Base-by-base conservation (phyloP, 805 yeast species). In the Candida adriatica region DNA sequence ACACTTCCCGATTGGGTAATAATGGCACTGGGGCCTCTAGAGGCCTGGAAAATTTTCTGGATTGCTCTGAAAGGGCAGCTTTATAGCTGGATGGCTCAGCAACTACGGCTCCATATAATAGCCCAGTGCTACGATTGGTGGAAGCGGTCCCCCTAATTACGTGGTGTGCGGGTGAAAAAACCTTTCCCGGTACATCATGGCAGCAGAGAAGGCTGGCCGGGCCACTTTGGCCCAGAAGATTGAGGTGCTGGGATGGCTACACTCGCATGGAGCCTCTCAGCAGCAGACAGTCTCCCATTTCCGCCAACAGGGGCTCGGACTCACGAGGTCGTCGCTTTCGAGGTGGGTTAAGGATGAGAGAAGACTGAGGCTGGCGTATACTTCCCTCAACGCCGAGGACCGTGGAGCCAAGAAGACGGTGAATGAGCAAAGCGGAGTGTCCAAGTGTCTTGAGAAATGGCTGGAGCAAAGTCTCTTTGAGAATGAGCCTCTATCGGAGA, bases 281-380 rank as follows among this genome's bases (percentile, higher is more conserved):
- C 56, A 55, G 24, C 43, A 38, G 15, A 59, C 68, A 0, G 63
- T 62, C 4, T 34, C 38, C 5, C 53, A 55, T 39, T 64, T 64
- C 42, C 33, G 35, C 3, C 18, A 50, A 26, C 49, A 48, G 3
- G 46, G 47, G 21, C 63, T 64, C 34, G 41, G 59, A 6, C 53
- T 64, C 4, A 56, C 68, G 1, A 59, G 55, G 37, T 57, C 66
- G 2, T 57, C 61, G 7, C 44, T 61, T 34, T 58, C 58, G 41
- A 48, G 68, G 36, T 64, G 69, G 69, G 46, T 59, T 2, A 42
- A 55, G 23, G 53, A 49, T 13, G 65, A 61, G 31, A 32, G 38
- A 2, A 42, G 51, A 24, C 41, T 64, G 6, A 36, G 66, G 6
- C 39, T 48, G 19, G 50, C 53, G 15, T 51, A 46, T 33, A 47